Evolutionary conservation across 345 rosid species (phyloP).

Genomic region (Fremontodendron californicum): DNA sequence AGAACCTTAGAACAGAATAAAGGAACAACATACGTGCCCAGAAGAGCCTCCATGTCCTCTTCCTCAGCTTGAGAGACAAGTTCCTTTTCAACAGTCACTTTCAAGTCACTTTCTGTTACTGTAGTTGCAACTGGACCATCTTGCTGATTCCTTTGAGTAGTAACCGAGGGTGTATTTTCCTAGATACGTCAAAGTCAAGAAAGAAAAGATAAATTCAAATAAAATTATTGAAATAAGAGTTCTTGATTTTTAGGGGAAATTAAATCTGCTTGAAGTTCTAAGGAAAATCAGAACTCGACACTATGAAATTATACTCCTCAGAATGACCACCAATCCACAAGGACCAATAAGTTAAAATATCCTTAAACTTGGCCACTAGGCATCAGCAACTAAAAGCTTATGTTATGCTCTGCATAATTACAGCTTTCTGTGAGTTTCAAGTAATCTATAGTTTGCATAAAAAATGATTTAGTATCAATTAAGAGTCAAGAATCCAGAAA

Average conservation of each 20-base stretch:
- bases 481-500: slow-evolving; percentile 7
- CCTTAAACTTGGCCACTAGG: slow-evolving; percentile 7
- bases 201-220: slow-evolving; percentile 3
- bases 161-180: slow-evolving; percentile 83
- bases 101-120: slow-evolving; percentile 62
- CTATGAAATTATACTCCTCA: neutral
- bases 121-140: slow-evolving; percentile 68
- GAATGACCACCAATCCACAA: neutral
- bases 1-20: slow-evolving; percentile 15
- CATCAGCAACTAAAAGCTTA: neutral
- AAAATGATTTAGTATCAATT: neutral
- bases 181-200: slow-evolving; percentile 27
- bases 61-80: slow-evolving; percentile 92
- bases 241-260: neutral
- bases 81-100: slow-evolving; percentile 91
- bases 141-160: slow-evolving; percentile 48
- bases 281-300: neutral
- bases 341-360: neutral
- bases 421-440: neutral
- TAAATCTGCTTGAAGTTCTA: neutral
- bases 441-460: neutral
- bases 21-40: slow-evolving; percentile 74
- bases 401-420: neutral
- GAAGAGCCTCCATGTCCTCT: slow-evolving; percentile 88
- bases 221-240: neutral